phyloP scores from a whole-genome alignment of 192 early-diverging fungal genomes.

The Backusella tarrabulga region DNA sequence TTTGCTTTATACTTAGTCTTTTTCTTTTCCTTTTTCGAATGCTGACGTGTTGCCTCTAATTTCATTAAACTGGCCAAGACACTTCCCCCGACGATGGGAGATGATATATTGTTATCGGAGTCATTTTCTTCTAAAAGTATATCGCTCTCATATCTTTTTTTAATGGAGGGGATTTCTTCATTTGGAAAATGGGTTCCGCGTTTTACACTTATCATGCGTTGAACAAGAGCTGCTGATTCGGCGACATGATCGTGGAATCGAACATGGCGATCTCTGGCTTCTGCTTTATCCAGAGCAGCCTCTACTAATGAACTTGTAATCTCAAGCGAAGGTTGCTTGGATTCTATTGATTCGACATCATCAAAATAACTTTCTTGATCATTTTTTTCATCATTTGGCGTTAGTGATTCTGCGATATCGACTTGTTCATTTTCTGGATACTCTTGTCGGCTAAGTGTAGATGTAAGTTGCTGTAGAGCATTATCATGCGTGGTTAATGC shows the following conservation, averaged over 20 bases:
- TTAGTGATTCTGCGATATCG: not conserved
- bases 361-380: not conserved
- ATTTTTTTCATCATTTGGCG: not conserved
- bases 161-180: not conserved
- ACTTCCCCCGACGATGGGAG: constrained; percentile 19
- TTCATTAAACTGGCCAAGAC: constrained; percentile 30
- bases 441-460: not conserved
- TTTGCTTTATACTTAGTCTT: not conserved
- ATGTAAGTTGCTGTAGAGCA: not conserved
- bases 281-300: constrained; percentile 22
- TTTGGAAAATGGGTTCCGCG: not conserved
- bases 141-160: not conserved
- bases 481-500: not conserved
- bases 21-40: not conserved
- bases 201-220: constrained; percentile 20
- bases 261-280: constrained; percentile 24
- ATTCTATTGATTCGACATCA: not conserved
- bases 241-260: constrained; percentile 27
- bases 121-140: not conserved
- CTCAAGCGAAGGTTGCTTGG: not conserved
- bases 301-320: constrained; percentile 18
- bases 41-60: constrained; percentile 22
- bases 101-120: not conserved
- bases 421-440: not conserved
- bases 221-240: constrained; percentile 33